Base-by-base conservation (phyloP, 2,329 filamentous ascomycete species). In the Didymellaceae sp. region DNA sequence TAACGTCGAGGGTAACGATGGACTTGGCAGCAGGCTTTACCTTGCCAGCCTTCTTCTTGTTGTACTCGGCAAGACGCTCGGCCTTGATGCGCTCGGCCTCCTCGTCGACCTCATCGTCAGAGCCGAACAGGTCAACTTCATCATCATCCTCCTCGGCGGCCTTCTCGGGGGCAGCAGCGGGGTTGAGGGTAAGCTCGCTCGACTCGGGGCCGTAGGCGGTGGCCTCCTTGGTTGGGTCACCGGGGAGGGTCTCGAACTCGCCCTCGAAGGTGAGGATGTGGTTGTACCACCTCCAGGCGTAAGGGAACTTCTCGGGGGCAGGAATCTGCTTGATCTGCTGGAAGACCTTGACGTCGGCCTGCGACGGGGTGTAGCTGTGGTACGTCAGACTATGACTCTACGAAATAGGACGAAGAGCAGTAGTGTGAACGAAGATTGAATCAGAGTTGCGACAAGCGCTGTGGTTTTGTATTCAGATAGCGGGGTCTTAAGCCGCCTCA, bases 201-300 rank as follows among this genome's bases (percentile, higher is more conserved):
- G 80, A 82, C 70, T 96, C 92, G 61, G 94, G 94, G 71, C 94
- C 94, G 81, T 97, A 97, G 75, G 87, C 84, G 69, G 89, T 92
- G 82, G 88, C 90, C 64, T 88, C 82, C 83, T 94, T 91, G 77
- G 89, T 88, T 67, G 92, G 85, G 80, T 97, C 93, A 77, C 94
- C 94, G 52, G 91, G 85, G 43, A 99, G 89, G 61, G 86, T 89
- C 70, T 88, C 82, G 82, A 97, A 97, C 78, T 97, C 93, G 65
- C 88, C 83, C 84, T 95, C 87, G 82, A 90, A 96, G 68, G 89
- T 89, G 76, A 89, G 86, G 74, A 97, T 90, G 86, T 99, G 93
- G 86, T 95, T 96, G 87, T 96, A 97, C 94, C 94, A 99, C 78
- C 94, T 89, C 74, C 90, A 91, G 73, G 89, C 91, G 81, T 96